phyloP scores from a whole-genome alignment of 208 protist species.

The Trypanosoma caninum region DNA sequence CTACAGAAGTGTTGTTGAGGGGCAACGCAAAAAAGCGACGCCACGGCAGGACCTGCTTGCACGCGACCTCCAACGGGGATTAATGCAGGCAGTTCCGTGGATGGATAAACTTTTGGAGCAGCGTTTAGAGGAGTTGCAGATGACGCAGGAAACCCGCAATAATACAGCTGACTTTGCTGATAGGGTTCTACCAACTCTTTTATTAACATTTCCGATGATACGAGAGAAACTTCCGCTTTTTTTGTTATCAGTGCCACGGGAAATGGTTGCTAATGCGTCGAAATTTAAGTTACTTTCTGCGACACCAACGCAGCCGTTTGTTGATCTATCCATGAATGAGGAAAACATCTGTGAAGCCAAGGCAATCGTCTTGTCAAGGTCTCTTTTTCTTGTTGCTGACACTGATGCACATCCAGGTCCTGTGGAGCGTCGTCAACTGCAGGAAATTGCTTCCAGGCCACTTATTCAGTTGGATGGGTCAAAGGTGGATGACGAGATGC shows the following conservation, averaged over 20 bases:
- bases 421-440: constrained; percentile 61
- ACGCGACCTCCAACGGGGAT: constrained; percentile 30
- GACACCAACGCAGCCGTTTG: constrained; percentile 30
- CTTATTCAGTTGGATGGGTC: constrained; percentile 58
- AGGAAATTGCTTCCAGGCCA: constrained; percentile 43
- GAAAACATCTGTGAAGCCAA: constrained; percentile 70
- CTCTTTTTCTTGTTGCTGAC: constrained; percentile 51
- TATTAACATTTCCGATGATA: constrained; percentile 42
- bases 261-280: not conserved
- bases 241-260: constrained; percentile 11
- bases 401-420: constrained; percentile 49
- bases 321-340: constrained; percentile 47
- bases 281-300: constrained; percentile 7
- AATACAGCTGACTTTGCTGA: not conserved
- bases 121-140: constrained; percentile 28
- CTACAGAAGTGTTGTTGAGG: not conserved
- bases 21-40: not conserved
- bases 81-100: constrained; percentile 62
- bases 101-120: constrained; percentile 66
- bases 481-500: constrained; percentile 76
- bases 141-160: not conserved
- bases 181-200: constrained; percentile 9
- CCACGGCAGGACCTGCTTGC: constrained; percentile 19
- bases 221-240: constrained; percentile 25
- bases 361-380: constrained; percentile 52